Evolutionary conservation across 2,329 filamentous ascomycete species (phyloP), one percentile per base, ranked within the genome.

Genomic region (Blumeria hordei): DNA sequence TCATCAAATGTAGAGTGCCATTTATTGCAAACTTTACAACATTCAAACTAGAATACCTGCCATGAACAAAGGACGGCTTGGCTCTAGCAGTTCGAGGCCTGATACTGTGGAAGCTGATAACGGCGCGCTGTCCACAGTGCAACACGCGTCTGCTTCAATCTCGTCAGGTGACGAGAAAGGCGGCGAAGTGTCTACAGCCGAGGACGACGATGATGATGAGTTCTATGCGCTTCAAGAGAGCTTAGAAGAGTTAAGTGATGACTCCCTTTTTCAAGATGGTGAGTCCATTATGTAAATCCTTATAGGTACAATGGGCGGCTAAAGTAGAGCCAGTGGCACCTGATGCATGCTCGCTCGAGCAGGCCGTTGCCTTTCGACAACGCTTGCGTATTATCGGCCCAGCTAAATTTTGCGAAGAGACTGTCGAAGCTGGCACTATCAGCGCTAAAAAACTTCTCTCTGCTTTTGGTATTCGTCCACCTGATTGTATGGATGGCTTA

Each of bases 371-470:
- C 16, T 83, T 81, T 64, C 80, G 84, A 60, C 75, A 81, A 62
- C 75, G 83, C 59, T 73, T 94, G 57, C 83, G 83, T 64, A 73
- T 78, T 54, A 72, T 88, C 58, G 88, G 88, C n/a, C 83, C 85
- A 21, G 75, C 78, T 58, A 75, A 81, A 58, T 94, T 95, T 66
- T 79, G 85, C 64, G 72, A 78, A 61, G 74, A 80, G 61, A 88
- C 83, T 35, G 72, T 93, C 53, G 77, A 80, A 59, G 74, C 74
- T 54, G 79, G 80, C 35, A 73, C 72, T 54, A 80, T 92, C 65
- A 81, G 82, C 18, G 84, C 84, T 55, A 87, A 83, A 69, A 90
- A 86, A 68, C 73, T 95, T 34, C 80, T 90, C 64, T 88, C 85
- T 8, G 88, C 87, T 12, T 95, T 95, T 71, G 81, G 81, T 57